These are phyloP conservation scores for Neopestalotiopsis clavispora DNA, from an alignment of 2,329 filamentous ascomycete genomes.

Conservation along the genomic window DNA sequence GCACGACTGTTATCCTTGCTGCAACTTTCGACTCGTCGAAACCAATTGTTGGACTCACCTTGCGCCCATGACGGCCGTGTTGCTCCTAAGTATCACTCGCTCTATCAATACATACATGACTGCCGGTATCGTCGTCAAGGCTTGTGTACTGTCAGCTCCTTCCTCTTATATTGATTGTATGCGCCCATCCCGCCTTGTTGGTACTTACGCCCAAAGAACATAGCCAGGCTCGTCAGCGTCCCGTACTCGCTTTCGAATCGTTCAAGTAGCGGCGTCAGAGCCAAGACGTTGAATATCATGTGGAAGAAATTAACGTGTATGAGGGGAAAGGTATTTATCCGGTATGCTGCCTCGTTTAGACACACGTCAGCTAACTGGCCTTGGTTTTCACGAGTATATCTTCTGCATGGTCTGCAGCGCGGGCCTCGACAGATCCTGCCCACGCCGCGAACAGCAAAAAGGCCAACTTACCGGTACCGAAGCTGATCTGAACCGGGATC, in stretches of 20 bases:
- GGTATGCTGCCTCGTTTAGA: slow-evolving; percentile 70
- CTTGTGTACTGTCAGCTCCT: slow-evolving; percentile 44
- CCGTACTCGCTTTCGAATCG: slow-evolving; percentile 93
- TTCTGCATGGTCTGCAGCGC: background rate
- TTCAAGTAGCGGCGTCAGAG: slow-evolving; percentile 86
- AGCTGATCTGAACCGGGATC: slow-evolving; percentile 74
- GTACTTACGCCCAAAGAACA: slow-evolving; percentile 88
- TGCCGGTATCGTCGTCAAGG: slow-evolving; percentile 81
- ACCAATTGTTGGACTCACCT: slow-evolving; percentile 61
- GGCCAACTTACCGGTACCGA: slow-evolving; percentile 68
- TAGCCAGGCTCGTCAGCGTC: slow-evolving; percentile 81
- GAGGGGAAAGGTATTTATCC: slow-evolving; percentile 89
- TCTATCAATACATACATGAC: slow-evolving; percentile 82
- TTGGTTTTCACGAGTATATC: background rate
- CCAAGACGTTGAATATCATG: slow-evolving; percentile 77
- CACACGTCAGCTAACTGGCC: background rate
- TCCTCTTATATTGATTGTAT: background rate
- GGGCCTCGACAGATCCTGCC: background rate
- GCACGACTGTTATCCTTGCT: background rate
- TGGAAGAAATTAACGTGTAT: slow-evolving; percentile 85
- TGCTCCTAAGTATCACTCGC: slow-evolving; percentile 70
- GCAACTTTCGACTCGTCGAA: slow-evolving; percentile 17
- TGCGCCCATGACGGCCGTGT: slow-evolving; percentile 79
- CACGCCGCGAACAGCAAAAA: background rate
- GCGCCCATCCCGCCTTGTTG: background rate